Evolutionary conservation across 306 rosid genomes (phyloP), one percentile per base, ranked within the genome.

Genomic region (Citrullus amarus): DNA sequence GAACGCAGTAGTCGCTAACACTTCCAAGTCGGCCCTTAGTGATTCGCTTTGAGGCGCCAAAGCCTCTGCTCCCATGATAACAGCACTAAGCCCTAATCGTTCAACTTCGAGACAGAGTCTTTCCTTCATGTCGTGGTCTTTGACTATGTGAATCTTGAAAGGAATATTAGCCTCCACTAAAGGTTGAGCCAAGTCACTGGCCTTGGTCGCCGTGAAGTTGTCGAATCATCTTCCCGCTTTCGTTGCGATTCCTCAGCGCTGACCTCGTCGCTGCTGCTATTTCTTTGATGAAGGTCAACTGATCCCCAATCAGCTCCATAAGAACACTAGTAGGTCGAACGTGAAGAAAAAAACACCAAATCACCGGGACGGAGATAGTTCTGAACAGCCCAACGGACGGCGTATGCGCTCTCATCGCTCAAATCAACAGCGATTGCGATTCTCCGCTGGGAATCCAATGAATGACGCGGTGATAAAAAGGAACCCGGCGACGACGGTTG

Each of bases 271-370:
- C 41, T 34, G 76, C 58, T 32, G 25, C 53, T 50, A 50, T 41
- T 55, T 22, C 8, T 39, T 14, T 9, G 76, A 15, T 2, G 70
- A 25, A 70, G 76, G 73, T 81, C 80, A 14, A 75, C 54, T 73
- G 93, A 80, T 60, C 99, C 98, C 97, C 98, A 95, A 66, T 95
- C 99, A 5, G 99, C 98, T 48, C 99, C 99, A 81, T 92, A 95
- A 95, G 92, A 79, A 86, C 90, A 87, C 79, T 82, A 8, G 96
- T 91, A 76, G 99, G 91, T 0, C 90, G 93, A 34, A 92, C 99
- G 89, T 95, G 96, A 70, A 95, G 96, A 79, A 95, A 95, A 95
- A 82, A 92, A 84, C 46, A 95, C 97, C 46, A 81, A 57, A 84
- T 95, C 99, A 0, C 91, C 89, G 3, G 97, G 98, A 0, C 97